Base-by-base conservation (phyloP, 768 basidiomycete species). In the Xerocomus spinulosus region DNA sequence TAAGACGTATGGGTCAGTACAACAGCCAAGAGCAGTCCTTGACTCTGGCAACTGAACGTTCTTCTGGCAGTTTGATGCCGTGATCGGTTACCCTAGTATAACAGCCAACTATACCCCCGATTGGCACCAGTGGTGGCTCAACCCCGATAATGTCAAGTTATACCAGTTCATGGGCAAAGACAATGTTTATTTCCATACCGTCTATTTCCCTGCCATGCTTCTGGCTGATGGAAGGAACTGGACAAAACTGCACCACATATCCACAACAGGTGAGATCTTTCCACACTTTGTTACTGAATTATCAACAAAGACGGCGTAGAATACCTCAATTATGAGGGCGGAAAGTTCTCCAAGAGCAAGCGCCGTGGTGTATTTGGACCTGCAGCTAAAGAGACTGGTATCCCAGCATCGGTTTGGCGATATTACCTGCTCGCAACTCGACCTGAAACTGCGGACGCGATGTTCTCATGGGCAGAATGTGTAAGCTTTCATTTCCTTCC, bases 111-210 rank as follows among this genome's bases (percentile, higher is more conserved):
- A 94, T 73, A 95, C 91, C 29, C 74, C 86, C 17, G 86, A 96
- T 53, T 99, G 96, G 96, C 82, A 85, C 67, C 77, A 82, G 66
- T 99, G 96, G 96, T 99, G 96, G 96, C 82, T 87, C 61, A 87
- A 94, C 61, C 87, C 86, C 2, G 75, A 90, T 56, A 76, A 97
- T 58, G 93, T 99, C 49, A 76, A 81, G 57, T 73, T 98, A 42
- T 96, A 92, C 71, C 95, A 99, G 68, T 99, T 99, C 76, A 99
- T 99, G 96, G 96, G 96, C 63, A 99, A 99, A 72, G 95, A 98
- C 66, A 97, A 93, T 53, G 92, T 94, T 42, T 97, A 95, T 69
- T 99, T 99, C 81, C 96, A 99, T 68, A 92, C 92, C 0, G 82
- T 99, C 33, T 92, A 92, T 59, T 99, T 84, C 74, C 95, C 96